Evolutionary conservation across 345 rosid genomes (phyloP).

Genomic region (Boechera retrofracta): DNA sequence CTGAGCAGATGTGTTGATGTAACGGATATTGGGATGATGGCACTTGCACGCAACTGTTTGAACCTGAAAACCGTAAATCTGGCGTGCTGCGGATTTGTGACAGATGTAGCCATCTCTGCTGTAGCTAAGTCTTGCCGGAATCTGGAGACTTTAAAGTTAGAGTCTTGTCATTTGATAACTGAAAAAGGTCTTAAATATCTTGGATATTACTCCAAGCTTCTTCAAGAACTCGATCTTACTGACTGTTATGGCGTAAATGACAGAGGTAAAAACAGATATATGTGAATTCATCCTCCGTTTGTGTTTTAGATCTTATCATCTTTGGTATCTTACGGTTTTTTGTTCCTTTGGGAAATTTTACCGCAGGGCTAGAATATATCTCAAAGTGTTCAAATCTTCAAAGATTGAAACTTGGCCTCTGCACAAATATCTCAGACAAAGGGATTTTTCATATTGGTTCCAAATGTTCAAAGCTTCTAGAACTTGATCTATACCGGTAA

Average conservation of each 20-base stretch:
- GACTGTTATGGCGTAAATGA: conserved; percentile 79
- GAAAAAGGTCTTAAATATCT: conserved; percentile 77
- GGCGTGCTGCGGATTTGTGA: conserved; percentile 73
- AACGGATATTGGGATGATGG: conserved; percentile 61
- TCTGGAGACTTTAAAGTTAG: conserved; percentile 73
- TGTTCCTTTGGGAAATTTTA: conserved; percentile 13
- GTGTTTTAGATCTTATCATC: not conserved
- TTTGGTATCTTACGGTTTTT: not conserved
- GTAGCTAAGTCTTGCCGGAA: conserved; percentile 69
- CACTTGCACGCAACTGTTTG: conserved; percentile 64
- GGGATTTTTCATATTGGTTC: conserved; percentile 70
- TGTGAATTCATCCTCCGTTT: not conserved
- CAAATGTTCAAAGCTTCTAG: conserved; percentile 64
- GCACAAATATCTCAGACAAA: conserved; percentile 68
- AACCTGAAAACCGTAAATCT: conserved; percentile 65
- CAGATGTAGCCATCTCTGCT: conserved; percentile 75
- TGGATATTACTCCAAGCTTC: conserved; percentile 61
- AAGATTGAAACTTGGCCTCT: conserved; percentile 79
- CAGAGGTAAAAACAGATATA: conserved; percentile 51
- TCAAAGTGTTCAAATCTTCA: conserved; percentile 69
- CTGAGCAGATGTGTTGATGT: conserved; percentile 75
- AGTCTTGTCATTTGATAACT: conserved; percentile 82
- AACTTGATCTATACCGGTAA: conserved; percentile 92
- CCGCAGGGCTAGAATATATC: conserved; percentile 75
- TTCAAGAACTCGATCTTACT: conserved; percentile 89